Conservation (phyloP, 1,284 basidiomycete species). For the Thecaphora thlaspeos region DNA sequence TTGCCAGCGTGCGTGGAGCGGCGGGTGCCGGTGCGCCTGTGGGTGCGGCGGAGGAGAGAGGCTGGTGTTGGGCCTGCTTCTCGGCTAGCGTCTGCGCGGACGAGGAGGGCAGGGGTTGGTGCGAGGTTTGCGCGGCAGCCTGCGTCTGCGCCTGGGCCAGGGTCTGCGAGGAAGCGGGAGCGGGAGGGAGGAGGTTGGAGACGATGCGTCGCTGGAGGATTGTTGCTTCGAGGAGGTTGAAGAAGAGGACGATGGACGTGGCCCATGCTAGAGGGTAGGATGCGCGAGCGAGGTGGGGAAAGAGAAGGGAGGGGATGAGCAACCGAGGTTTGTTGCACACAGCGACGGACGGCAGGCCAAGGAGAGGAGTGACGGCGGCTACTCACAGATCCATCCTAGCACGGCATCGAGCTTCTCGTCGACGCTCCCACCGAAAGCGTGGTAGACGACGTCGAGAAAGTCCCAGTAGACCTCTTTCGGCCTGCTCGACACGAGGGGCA, state of each 20-base stretch:
- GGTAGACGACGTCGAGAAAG: constrained; percentile 21
- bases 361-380: too few species aligned
- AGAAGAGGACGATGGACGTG: constrained; percentile 19
- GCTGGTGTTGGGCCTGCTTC: background rate
- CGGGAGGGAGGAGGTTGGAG: background rate
- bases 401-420: constrained; percentile 25
- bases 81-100: too few species aligned
- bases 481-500: constrained; percentile 10
- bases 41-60: too few species aligned
- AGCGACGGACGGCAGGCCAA: too few species aligned
- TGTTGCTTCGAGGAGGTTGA: constrained; percentile 23
- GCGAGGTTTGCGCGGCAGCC: background rate
- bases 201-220: background rate
- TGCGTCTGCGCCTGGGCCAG: background rate
- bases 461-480: constrained; percentile 23
- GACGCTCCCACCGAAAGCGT: constrained; percentile 14
- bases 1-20: background rate
- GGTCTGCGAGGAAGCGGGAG: background rate
- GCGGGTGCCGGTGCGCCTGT: too few species aligned
- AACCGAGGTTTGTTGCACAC: too few species aligned
- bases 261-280: constrained; percentile 13
- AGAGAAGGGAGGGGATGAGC: background rate
- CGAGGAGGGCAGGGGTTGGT: background rate
- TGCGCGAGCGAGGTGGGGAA: background rate
- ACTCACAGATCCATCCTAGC: constrained; percentile 15